Base-by-base conservation (phyloP, 2,329 filamentous ascomycete species). In the Acrodontium crateriforme region DNA sequence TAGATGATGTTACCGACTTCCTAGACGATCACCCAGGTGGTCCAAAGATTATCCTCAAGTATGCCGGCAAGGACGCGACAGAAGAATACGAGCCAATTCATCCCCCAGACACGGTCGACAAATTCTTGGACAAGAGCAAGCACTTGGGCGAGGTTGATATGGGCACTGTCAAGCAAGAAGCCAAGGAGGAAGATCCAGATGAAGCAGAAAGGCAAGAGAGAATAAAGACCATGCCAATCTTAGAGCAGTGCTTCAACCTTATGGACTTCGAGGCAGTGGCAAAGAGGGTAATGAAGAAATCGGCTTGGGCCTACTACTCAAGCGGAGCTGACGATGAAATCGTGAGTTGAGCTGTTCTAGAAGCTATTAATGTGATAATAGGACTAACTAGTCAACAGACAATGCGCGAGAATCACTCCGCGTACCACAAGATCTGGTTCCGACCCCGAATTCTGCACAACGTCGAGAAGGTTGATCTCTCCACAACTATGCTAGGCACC, bases 401-500 rank as follows among this genome's bases (percentile, higher is more conserved):
- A 0, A 66, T 95, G 65, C 74, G 87, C 39, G 87, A 95, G 59
- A 98, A 98, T 60, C 87, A 94, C 60, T 73, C 71, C 24, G 89
- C 89, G 24, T 98, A 84, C 62, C 89, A 98, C 62, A 85, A 91
- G 53, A 91, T 94, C 57, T 79, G 89, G 87, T 95, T 98, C 64
- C 74, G 89, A 13, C 89, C 89, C 3, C 76, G 75, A 38, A 64
- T 98, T 31, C 74, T 98, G 31, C 73, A 92, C 29, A 78, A 98
- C 48, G 89, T 98, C 18, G 80, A 85, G 52, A 69, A 80, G 13
- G 70, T 98, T 35, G 82, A 94, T 54, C 74, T 80, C 51, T 74
- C 72, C 18, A 95, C 85, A 14, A 93, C 79, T 2, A 95, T 98
- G 87, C 77, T 98, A 11, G 87, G 85, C 39, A 76, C 77, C 18